Percentiles rank a stretch among this genome's conserved stretches.
Conservation (phyloP, 164 flowering plant species). For the Pachysandra terminalis region DNA sequence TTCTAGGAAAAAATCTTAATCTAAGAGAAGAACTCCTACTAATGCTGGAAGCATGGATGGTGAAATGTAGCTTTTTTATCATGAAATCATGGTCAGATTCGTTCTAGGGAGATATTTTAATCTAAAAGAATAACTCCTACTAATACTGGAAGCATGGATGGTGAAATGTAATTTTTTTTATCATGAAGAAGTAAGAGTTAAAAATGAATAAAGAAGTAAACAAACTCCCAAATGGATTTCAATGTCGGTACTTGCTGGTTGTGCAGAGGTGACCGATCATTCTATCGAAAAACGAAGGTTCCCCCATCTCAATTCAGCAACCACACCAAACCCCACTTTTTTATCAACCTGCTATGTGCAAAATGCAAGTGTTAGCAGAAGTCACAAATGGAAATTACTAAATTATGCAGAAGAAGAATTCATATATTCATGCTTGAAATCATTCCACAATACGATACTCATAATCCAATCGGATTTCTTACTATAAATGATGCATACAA, state of each 20-base stretch:
- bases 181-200: not conserved
- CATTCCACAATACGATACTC: not conserved
- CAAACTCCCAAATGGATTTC: not conserved
- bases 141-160: too few species aligned
- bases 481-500: too few species aligned
- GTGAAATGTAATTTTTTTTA: too few species aligned
- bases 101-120: not conserved
- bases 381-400: too few species aligned
- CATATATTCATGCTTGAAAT: not conserved
- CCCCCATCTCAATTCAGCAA: slow-evolving; percentile 31
- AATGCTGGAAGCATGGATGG: too few species aligned
- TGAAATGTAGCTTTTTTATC: not conserved
- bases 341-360: slow-evolving; percentile 1
- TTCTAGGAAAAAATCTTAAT: not conserved
- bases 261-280: slow-evolving; percentile 47
- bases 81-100: not conserved
- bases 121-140: not conserved
- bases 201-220: not conserved
- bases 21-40: not conserved
- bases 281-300: slow-evolving; percentile 38
- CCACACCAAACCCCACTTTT: not conserved
- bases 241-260: slow-evolving; percentile 47
- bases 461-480: not conserved
- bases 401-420: not conserved
- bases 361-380: too few species aligned